Evolutionary conservation across 345 rosid species (phyloP), one percentile per base, ranked within the genome.

Genomic region (Hirschfeldia incana): DNA sequence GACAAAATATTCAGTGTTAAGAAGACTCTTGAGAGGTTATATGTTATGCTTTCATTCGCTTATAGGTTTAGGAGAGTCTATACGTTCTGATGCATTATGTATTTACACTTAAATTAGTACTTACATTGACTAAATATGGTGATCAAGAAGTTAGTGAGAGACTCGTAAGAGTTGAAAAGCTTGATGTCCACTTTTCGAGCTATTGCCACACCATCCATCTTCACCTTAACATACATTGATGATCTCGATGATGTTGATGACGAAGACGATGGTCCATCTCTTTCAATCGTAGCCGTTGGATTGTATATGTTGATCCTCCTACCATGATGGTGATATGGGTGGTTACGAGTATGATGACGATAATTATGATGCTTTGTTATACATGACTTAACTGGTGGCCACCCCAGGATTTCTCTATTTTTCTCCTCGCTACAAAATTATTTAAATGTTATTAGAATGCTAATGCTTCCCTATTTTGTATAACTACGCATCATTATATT

Each of bases 381-480:
- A 89, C 89, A 89, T 75, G 94, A 72, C 80, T 84, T 85, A 59
- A 92, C 71, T 11, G 97, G 94, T 61, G 97, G 97, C 97, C 94
- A 90, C 62, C 97, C 97, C 79, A 87, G 86, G 21, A 86, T 69
- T 46, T 59, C 37, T 37, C 28, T 53, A 61, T 71, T 79, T 37
- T 82, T 87, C 37, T 76, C 86, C 72, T 77, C 84, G 13, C 83
- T 39, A 74, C 29, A 79, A 17, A 55, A n/a, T 13, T 63, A 7
- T 53, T 53, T 1, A 1, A 39, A 39, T 2, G 46, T 39, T 39
- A 39, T 39, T 2, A 39, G 46, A 39, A 39, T 39, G 0, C 12
- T 57, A 36, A 34, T 17, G 57, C 55, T 28, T 33, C 29, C 16
- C 0, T 37, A 37, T 36, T 46, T 6, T 4, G 51, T 30, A 46